phyloP scores from a whole-genome alignment of 2,329 filamentous ascomycete genomes.

The Bimuria novae-zelandiae region DNA sequence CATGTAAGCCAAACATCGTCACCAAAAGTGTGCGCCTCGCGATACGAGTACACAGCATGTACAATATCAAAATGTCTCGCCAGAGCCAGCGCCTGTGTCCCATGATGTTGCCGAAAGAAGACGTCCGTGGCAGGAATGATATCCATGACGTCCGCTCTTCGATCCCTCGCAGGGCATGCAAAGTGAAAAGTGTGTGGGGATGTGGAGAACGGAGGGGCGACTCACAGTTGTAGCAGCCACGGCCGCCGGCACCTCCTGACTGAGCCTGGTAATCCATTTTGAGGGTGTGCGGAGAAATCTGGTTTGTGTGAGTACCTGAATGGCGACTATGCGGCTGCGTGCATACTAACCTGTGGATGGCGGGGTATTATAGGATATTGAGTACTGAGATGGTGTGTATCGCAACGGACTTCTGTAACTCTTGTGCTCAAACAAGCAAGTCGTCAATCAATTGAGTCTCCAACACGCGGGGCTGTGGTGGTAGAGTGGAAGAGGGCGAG shows the following conservation, averaged over 20 bases:
- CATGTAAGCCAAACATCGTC: constrained; percentile 15
- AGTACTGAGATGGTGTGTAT: constrained; percentile 18
- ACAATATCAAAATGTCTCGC: too few relatives aligned
- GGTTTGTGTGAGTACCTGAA: constrained; percentile 23
- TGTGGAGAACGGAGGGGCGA: constrained; percentile 14
- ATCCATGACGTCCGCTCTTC: constrained; percentile 20
- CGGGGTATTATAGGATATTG: constrained; percentile 17
- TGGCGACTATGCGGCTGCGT: constrained; percentile 10
- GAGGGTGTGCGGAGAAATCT: constrained; percentile 27
- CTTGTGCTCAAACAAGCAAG: constrained; percentile 12
- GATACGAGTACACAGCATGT: too few relatives aligned
- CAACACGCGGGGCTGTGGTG: constrained; percentile 13
- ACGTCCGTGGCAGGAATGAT: constrained; percentile 21
- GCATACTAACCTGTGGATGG: constrained; percentile 31
- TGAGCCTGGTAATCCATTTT: constrained; percentile 46
- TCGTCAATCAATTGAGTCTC: constrained; percentile 24
- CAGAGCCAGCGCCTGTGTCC: constrained; percentile 12
- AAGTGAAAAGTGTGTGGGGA: background rate
- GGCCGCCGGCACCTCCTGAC: constrained; percentile 41
- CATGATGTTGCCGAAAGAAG: constrained; percentile 16
- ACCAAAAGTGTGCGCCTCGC: background rate
- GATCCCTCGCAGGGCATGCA: background rate
- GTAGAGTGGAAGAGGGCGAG: constrained; percentile 25
- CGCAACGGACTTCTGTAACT: constrained; percentile 20
- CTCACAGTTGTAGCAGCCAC: constrained; percentile 51